These are phyloP conservation scores for Cladosporium sp. DNA, from an alignment of 2,329 filamentous ascomycete species.

Conservation along the genomic window DNA sequence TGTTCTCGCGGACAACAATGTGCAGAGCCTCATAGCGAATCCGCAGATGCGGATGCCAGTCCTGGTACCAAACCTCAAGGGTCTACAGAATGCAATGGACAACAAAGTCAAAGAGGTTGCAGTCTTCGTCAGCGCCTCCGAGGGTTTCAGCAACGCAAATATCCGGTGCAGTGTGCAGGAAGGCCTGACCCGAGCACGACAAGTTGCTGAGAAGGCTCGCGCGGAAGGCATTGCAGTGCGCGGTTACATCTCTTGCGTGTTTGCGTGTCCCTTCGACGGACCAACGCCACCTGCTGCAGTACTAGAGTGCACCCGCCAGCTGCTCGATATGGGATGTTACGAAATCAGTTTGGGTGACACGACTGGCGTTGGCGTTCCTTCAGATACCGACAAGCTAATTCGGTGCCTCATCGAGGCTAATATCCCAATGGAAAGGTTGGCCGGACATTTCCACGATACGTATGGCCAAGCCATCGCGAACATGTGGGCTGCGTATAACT, in stretches of 20 bases:
- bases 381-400: constrained; percentile 36
- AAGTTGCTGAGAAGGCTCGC: constrained; percentile 36
- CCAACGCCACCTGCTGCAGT: constrained; percentile 28
- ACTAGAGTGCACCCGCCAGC: constrained; percentile 21
- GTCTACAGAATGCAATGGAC: constrained; percentile 58
- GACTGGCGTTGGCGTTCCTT: constrained; percentile 28
- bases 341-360: constrained; percentile 34
- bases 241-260: constrained; percentile 46
- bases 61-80: constrained; percentile 44
- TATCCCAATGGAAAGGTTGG: constrained; percentile 27
- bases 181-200: constrained; percentile 37
- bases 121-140: constrained; percentile 45
- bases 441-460: constrained; percentile 36
- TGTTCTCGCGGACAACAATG: constrained; percentile 19
- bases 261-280: constrained; percentile 42
- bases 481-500: constrained; percentile 28
- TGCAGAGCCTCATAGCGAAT: background rate
- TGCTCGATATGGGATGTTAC: constrained; percentile 32
- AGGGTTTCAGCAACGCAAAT: constrained; percentile 46
- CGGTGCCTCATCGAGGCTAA: constrained; percentile 34
- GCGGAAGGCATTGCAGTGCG: constrained; percentile 36
- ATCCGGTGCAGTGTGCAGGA: constrained; percentile 44
- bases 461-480: constrained; percentile 35
- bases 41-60: constrained; percentile 35
- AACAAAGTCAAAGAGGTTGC: constrained; percentile 41